Percentiles rank a stretch among this genome's conserved stretches.
phyloP scores from a whole-genome alignment of 2,329 filamentous ascomycete genomes.

The Aspergillus pseudotamarii region DNA sequence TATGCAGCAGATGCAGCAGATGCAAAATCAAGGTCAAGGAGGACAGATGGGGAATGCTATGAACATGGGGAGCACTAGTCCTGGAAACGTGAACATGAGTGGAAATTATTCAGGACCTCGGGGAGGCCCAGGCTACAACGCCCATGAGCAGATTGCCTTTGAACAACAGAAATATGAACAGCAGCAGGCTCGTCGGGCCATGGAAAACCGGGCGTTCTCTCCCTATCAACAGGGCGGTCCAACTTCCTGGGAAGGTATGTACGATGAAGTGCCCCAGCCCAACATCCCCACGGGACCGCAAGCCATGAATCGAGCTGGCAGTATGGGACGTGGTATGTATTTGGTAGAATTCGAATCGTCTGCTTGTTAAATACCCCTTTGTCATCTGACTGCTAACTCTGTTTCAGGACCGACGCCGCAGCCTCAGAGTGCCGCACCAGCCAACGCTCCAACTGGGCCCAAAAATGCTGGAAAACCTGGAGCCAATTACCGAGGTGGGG shows the following conservation, averaged over 20 bases:
- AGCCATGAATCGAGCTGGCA: constrained; percentile 48
- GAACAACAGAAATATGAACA: constrained; percentile 80
- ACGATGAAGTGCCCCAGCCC: constrained; percentile 89
- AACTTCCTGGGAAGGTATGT: constrained; percentile 98
- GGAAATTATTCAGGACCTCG: constrained; percentile 49
- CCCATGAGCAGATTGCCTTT: constrained; percentile 73
- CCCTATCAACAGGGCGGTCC: constrained; percentile 62
- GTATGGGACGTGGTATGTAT: constrained; percentile 45
- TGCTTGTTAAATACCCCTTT: not conserved
- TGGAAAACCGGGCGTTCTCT: constrained; percentile 44
- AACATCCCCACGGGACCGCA: constrained; percentile 61
- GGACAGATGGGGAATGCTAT: constrained; percentile 30
- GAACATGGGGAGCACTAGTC: constrained; percentile 30
- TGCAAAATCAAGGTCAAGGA: constrained; percentile 47
- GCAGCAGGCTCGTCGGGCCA: constrained; percentile 61
- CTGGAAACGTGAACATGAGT: constrained; percentile 42
- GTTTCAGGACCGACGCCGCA: constrained; percentile 44
- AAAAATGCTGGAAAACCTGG: constrained; percentile 93
- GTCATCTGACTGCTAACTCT: constrained; percentile 30
- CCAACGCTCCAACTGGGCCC: constrained; percentile 88
- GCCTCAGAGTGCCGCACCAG: constrained; percentile 61
- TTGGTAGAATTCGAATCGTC: constrained; percentile 20
- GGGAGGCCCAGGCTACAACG: constrained; percentile 62
- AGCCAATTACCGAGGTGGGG: constrained; percentile 90
- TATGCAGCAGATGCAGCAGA: constrained; percentile 69